Base-by-base conservation (phyloP, 169 alveolate genomes). In the Amoebophrya sp. region DNA sequence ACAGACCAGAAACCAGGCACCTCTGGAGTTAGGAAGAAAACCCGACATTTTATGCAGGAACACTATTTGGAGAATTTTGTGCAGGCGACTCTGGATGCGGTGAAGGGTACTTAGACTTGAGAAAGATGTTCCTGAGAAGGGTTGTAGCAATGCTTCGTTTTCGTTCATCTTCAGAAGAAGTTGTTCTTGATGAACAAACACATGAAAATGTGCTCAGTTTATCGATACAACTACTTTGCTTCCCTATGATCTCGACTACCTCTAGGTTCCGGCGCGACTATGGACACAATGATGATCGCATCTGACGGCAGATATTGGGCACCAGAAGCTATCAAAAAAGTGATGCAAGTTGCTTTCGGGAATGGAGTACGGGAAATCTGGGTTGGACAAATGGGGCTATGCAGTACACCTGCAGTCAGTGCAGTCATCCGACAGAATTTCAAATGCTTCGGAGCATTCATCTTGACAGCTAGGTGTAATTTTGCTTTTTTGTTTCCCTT, bases 341-440 rank as follows among this genome's bases (percentile, higher is more conserved):
- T 94, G 47, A 78, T 90, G 77, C 47, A 90, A 26, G 90, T 94
- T 41, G 95, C 95, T 6, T 90, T 95, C 1, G 95, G 94, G 29
- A 94, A 93, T 89, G 95, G 95, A 24, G 94, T 94, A n/a, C 90
- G 91, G 24, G 38, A 91, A 34, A 93, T 94, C 29, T 92, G 94
- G 96, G 92, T 92, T 0, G 96, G 95, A 41, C 94, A 96, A 92
- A 94, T 96, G 91, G 99, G 99, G 0, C 93, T 97, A 39, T 94
- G 96, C 94, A 96, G 99, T 23, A 98, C 99, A 29, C 99, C 99
- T 29, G 98, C 99, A 39, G 97, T 96, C 36, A 95, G 98, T 92
- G 97, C 97, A 41, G 94, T 97, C 38, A 96, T 98, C 65, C 96
- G 99, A 91, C 95, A 95, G 54, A 95, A 96, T 1, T 0, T 97